Percentiles rank a stretch among this genome's conserved stretches.
These are phyloP conservation scores for Cetraspora pellucida DNA, from an alignment of 192 early-diverging fungal species.

Conservation along the genomic window DNA sequence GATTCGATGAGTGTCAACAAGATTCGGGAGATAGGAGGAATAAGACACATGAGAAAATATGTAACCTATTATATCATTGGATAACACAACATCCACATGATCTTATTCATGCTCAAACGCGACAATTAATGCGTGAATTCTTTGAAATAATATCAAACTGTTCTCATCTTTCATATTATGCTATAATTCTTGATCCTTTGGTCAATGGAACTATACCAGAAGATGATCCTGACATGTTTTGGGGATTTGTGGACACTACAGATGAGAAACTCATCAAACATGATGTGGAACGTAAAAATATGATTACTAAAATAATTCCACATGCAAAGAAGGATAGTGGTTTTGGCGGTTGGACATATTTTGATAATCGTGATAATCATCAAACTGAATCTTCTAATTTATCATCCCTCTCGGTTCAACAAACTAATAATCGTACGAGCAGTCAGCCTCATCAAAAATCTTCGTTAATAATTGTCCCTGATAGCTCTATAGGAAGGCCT, in stretches of 20 bases:
- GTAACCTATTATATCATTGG: constrained; percentile 42
- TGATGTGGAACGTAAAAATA: not conserved
- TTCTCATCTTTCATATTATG: constrained; percentile 40
- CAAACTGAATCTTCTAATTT: not conserved
- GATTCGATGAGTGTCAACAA: not conserved
- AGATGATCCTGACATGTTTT: constrained; percentile 30
- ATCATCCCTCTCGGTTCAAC: not conserved
- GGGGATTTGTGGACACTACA: not conserved
- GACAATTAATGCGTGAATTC: constrained; percentile 37
- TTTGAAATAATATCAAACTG: constrained; percentile 32
- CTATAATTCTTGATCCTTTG: constrained; percentile 32
- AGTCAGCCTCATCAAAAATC: not conserved
- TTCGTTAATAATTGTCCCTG: constrained; percentile 4
- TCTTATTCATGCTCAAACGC: constrained; percentile 43
- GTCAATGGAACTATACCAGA: constrained; percentile 37
- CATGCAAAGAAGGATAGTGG: constrained; percentile 11
- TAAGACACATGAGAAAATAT: constrained; percentile 33
- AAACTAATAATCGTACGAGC: not conserved
- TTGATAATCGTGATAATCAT: not conserved
- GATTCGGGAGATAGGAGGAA: not conserved
- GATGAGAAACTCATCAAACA: not conserved
- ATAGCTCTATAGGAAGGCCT: not conserved
- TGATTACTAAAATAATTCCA: not conserved
- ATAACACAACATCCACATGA: constrained; percentile 47
- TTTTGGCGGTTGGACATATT: not conserved